Conservation (phyloP, 2,329 filamentous ascomycete genomes). For the Chaetomiaceae sp. region DNA sequence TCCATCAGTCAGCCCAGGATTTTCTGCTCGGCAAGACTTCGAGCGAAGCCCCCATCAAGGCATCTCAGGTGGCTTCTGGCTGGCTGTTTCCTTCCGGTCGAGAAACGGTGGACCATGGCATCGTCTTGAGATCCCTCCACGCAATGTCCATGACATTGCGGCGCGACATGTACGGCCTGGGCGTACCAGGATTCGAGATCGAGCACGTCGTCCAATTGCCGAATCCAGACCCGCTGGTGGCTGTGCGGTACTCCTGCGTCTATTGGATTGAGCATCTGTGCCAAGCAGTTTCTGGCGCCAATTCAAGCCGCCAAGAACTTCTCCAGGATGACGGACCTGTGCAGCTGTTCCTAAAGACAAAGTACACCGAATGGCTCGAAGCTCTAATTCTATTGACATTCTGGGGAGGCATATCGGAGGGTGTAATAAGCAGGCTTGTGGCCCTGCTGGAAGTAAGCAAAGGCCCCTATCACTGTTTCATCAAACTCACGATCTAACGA, state of each 20-base stretch:
- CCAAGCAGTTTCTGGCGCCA: not conserved
- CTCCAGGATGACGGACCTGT: slow-evolving; percentile 2
- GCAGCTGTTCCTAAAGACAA: slow-evolving; percentile 15
- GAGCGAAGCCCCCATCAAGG: no score
- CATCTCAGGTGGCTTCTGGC: not conserved
- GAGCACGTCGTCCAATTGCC: slow-evolving; percentile 5
- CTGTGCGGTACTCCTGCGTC: slow-evolving; percentile 19
- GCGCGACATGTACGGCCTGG: slow-evolving; percentile 22
- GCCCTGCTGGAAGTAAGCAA: slow-evolving; percentile 7
- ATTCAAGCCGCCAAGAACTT: not conserved
- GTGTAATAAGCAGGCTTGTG: slow-evolving; percentile 13
- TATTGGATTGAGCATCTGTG: slow-evolving; percentile 17
- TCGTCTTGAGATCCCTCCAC: slow-evolving; percentile 15
- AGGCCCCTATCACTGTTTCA: no score
- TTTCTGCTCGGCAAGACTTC: no score
- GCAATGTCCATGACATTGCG: slow-evolving; percentile 21
- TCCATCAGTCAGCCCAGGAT: slow-evolving; percentile 4
- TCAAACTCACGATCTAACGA: no score
- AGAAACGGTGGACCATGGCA: slow-evolving; percentile 9
- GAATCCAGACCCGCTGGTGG: slow-evolving; percentile 14
- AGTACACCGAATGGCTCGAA: slow-evolving; percentile 22
- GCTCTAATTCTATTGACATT: slow-evolving; percentile 20
- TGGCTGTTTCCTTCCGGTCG: slow-evolving; percentile 13
- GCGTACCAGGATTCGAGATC: slow-evolving; percentile 12
- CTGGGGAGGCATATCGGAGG: slow-evolving; percentile 10